Base-by-base conservation (phyloP, 192 early-diverging fungal species). In the Podila verticillata region DNA sequence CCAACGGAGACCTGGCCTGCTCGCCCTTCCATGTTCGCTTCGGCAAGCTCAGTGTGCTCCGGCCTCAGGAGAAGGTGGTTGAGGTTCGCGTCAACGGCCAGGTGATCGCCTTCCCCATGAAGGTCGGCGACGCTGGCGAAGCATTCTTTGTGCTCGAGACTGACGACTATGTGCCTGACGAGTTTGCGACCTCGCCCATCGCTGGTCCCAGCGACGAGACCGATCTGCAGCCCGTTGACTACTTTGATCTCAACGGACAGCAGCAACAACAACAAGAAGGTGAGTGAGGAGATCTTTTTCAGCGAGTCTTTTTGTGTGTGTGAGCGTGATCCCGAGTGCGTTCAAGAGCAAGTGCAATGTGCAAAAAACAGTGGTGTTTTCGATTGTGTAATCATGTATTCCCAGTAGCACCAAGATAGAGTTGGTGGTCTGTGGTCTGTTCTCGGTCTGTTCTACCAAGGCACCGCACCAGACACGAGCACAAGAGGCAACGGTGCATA, bases 21-120 rank as follows among this genome's bases (percentile, higher is more conserved):
- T 97, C 96, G 34, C 98, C 98, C 5, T 99, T 98, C 82, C 98
- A 99, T 82, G 97, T 99, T 20, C 92, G 98, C 44, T 99, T 98
- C 81, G 97, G 97, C 30, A 99, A 99, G 78, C 84, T 99, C 48
- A 94, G 95, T 68, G 88, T 98, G 19, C 87, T 98, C 6, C 82
- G 93, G 47, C 96, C 97, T 7, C 93, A 92, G 48, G 97, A 99
- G 70, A 99, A 99, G 85, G 91, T 92, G 31, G 92, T 96, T 57
- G 91, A 95, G 57, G 85, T 99, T 35, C 84, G 88, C 7, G 92
- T 99, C 30, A 99, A 99, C 77, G 95, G 90, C 57, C 57, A 88
- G 68, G 77, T 80, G 1, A 87, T 91, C 15, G 89, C 93, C 64
- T 89, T 95, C 64, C 88, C 93, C 49, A 99, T 99, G 98, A 99